Evolutionary conservation across 169 alveolate genomes (phyloP), one percentile per base, ranked within the genome.

Genomic region (Plasmodium gallinaceum): DNA sequence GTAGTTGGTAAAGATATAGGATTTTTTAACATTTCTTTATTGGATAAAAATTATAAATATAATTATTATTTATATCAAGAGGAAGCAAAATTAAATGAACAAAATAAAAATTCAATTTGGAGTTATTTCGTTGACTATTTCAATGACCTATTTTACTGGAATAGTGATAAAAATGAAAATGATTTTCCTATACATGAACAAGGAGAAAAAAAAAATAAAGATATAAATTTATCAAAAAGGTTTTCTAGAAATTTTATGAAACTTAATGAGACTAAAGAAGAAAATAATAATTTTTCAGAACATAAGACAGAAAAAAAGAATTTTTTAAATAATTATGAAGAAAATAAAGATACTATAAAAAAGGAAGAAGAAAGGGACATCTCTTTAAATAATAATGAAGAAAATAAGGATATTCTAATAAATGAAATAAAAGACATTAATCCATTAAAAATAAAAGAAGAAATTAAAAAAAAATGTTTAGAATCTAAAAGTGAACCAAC

Each of bases 91-190:
- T 12, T 43, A 2, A 10, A 24, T 20, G 69, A 46, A 14, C 52
- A 64, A 64, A 8, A 62, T 62, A 64, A 39, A 6, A 46, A 42
- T 14, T 39, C 89, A 3, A 18, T 76, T 61, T 76, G 76, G 89
- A 64, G 64, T 62, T 76, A 45, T 76, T 24, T 76, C 14, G 61
- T 45, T 64, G 89, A 76, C n/a, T 76, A 76, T 22, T 76, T 76
- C 22, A 76, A 64, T 54, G 75, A 76, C 45, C 62, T 76, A 64
- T 76, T 62, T 54, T 43, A 64, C 46, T 76, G 89, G 89, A 62
- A 64, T 64, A 43, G 52, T 10, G 89, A 76, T 3, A 72, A 54
- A 42, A 42, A 52, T 12, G 46, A 54, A 8, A 2, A 12, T 16
- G 86, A 18, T 7, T 0, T 26, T 22, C 68, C 64, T 37, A 16